Evolutionary conservation across 2,329 filamentous ascomycete genomes (phyloP).

Genomic region (Aspergillus sp.): DNA sequence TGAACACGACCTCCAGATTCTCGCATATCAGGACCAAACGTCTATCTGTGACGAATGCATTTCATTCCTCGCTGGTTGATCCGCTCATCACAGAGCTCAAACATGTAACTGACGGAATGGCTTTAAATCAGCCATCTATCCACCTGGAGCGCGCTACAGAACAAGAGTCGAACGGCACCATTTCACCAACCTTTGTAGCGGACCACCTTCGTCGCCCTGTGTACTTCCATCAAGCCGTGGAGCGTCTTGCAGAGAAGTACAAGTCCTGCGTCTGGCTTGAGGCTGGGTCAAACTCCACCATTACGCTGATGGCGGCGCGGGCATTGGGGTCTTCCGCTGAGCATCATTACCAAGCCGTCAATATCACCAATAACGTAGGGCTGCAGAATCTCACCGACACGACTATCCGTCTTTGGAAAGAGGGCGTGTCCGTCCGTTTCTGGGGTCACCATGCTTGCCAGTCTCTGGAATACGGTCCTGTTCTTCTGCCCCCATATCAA

Average conservation of each 20-base stretch:
- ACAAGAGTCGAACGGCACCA: neutral
- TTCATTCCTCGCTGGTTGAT: slow-evolving; percentile 46
- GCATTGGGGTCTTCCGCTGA: slow-evolving; percentile 16
- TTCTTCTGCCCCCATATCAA: slow-evolving; percentile 44
- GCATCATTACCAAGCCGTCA: slow-evolving; percentile 17
- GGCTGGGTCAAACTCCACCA: slow-evolving; percentile 37
- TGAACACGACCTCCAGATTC: neutral
- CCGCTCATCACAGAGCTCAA: slow-evolving; percentile 26
- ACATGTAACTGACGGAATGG: slow-evolving; percentile 24
- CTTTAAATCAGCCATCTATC: slow-evolving; percentile 31
- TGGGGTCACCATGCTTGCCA: slow-evolving; percentile 39
- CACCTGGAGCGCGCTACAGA: slow-evolving; percentile 20
- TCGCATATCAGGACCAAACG: slow-evolving; percentile 29
- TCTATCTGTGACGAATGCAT: slow-evolving; percentile 48
- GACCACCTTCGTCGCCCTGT: slow-evolving; percentile 38
- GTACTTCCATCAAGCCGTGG: slow-evolving; percentile 44
- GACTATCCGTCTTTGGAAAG: slow-evolving; percentile 41
- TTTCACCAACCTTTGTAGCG: slow-evolving; percentile 3
- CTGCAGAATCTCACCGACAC: slow-evolving; percentile 22
- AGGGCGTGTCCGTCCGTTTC: slow-evolving; percentile 30
- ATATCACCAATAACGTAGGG: slow-evolving; percentile 8
- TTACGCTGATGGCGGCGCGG: slow-evolving; percentile 31
- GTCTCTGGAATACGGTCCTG: slow-evolving; percentile 16
- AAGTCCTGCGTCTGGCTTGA: slow-evolving; percentile 35
- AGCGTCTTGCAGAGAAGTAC: slow-evolving; percentile 29